A percentile compares a stretch with the other conserved stretches of the same genome.
phyloP scores from a whole-genome alignment of 768 basidiomycete species.

The Mycena latifolia region DNA sequence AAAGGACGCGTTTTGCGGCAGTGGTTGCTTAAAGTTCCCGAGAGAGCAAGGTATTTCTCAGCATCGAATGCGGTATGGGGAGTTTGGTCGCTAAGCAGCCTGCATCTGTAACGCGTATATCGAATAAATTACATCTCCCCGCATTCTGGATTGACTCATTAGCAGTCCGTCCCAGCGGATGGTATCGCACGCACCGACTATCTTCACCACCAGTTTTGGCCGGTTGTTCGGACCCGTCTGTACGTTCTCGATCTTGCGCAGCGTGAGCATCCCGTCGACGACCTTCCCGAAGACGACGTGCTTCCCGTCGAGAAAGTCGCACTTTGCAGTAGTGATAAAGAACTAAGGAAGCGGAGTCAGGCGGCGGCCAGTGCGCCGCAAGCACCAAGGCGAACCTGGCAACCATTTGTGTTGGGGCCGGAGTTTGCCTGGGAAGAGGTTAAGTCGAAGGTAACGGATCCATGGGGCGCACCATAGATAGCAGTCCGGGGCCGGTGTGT shows the following conservation, averaged over 20 bases:
- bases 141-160: slow-evolving; percentile 44
- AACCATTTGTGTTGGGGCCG: slow-evolving; percentile 94
- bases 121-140: slow-evolving; percentile 50
- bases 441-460: no score
- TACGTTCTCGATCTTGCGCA: slow-evolving; percentile 97
- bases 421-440: slow-evolving; percentile 84
- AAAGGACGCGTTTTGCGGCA: no score
- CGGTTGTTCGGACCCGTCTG: slow-evolving; percentile 92
- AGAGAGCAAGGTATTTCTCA: no score
- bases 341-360: no score
- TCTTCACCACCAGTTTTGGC: slow-evolving; percentile 90
- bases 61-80: no score
- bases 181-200: slow-evolving; percentile 70
- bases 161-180: slow-evolving; percentile 1
- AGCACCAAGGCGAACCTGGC: slow-evolving; percentile 62
- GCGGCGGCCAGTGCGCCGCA: no score
- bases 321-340: slow-evolving; percentile 96
- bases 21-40: no score
- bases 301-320: slow-evolving; percentile 95
- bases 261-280: slow-evolving; percentile 93
- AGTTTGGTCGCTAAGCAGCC: no score
- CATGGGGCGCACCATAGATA: slow-evolving; percentile 93
- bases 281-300: slow-evolving; percentile 95
- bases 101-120: no score
- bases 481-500: slow-evolving; percentile 85